A percentile compares a stretch with the other conserved stretches of the same genome.
phyloP scores from a whole-genome alignment of 2,329 filamentous ascomycete species.

The Talaromyces marneffei region DNA sequence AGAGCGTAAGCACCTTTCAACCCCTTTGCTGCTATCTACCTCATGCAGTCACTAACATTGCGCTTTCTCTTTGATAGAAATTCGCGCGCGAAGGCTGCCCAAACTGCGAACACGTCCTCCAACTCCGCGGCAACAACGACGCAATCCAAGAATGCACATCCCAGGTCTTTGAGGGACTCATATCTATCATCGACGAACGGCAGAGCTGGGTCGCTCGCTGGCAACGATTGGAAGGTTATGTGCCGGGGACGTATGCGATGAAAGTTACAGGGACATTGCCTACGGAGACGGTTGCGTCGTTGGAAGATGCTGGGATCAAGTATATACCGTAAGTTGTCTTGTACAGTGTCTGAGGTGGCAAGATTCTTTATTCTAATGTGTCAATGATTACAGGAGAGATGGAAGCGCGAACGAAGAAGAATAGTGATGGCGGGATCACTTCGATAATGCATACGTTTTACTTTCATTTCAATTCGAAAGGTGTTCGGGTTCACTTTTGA shows the following conservation, averaged over 20 bases:
- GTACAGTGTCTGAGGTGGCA: neutral
- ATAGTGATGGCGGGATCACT: neutral
- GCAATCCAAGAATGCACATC: slow-evolving; percentile 89
- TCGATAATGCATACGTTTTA: neutral
- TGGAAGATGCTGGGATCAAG: slow-evolving; percentile 56
- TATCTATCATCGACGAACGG: slow-evolving; percentile 74
- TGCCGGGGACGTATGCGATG: slow-evolving; percentile 83
- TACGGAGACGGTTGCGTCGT: slow-evolving; percentile 50
- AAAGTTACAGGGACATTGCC: slow-evolving; percentile 80
- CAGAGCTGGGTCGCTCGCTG: slow-evolving; percentile 94
- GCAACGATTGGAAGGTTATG: slow-evolving; percentile 85
- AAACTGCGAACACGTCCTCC: slow-evolving; percentile 91
- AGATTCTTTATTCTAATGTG: neutral
- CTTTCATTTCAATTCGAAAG: neutral
- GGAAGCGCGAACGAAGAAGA: slow-evolving; percentile 41
- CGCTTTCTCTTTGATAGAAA: slow-evolving; percentile 49
- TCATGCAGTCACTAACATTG: neutral
- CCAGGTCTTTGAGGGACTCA: slow-evolving; percentile 89
- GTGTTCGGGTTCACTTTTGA: neutral
- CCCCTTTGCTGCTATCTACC: slow-evolving; percentile 7
- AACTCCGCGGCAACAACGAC: slow-evolving; percentile 71
- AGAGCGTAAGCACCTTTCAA: slow-evolving; percentile 51
- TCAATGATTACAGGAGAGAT: slow-evolving; percentile 32
- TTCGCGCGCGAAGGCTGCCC: slow-evolving; percentile 87
- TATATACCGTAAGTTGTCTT: slow-evolving; percentile 50